Evolutionary conservation across 331 rosid genomes (phyloP).

Genomic region (Acacia concinna): DNA sequence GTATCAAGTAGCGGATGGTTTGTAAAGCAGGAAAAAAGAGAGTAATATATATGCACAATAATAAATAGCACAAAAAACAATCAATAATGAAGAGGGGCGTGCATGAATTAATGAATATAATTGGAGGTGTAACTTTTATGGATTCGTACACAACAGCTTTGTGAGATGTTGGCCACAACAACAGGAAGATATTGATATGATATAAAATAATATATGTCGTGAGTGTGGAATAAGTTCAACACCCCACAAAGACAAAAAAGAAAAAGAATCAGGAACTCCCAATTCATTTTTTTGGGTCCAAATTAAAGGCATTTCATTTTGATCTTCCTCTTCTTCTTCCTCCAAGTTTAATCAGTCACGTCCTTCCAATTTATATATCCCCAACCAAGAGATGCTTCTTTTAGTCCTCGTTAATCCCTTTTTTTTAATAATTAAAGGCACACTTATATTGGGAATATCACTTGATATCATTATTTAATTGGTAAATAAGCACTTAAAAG

Average conservation of each 20-base stretch:
- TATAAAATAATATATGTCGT: constrained; percentile 3
- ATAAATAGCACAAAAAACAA: not conserved
- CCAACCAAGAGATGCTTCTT: not conserved
- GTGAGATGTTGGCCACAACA: constrained; percentile 27
- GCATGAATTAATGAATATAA: not conserved
- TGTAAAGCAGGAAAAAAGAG: not conserved
- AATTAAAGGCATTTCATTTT: not conserved
- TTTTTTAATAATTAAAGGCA: not conserved
- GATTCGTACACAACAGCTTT: constrained; percentile 45
- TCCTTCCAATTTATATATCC: not conserved
- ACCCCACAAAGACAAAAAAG: constrained; percentile 2
- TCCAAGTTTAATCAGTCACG: not conserved
- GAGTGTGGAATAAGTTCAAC: constrained; percentile 22
- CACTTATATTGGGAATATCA: constrained; percentile 27
- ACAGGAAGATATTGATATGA: constrained; percentile 12
- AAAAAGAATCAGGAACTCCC: constrained; percentile 26
- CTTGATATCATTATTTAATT: not conserved
- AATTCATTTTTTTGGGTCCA: not conserved
- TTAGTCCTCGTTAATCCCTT: not conserved
- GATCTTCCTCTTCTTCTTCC: not conserved
- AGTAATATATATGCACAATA: not conserved
- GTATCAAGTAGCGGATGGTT: not conserved
- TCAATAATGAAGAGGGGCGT: not conserved
- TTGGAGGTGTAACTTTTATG: constrained; percentile 9
- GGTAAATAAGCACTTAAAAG: not conserved